Percentiles rank a stretch among this genome's conserved stretches.
Conservation (phyloP, 2,329 filamentous ascomycete species). For the Colletotrichum sublineola region DNA sequence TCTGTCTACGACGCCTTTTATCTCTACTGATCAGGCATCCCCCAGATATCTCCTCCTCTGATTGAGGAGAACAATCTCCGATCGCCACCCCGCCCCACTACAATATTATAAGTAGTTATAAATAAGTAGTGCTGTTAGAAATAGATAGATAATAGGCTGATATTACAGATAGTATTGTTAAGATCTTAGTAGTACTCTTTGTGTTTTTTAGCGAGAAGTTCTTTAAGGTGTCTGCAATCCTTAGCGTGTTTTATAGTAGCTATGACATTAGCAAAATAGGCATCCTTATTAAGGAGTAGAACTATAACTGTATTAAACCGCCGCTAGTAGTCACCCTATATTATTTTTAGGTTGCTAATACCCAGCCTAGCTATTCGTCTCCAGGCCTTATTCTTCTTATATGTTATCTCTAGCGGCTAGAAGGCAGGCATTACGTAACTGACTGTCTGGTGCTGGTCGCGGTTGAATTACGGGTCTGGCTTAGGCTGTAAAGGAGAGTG, state of each 20-base stretch:
- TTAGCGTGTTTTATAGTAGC: slow-evolving; percentile 13
- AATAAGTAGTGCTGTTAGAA: background rate
- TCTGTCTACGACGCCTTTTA: too few species aligned
- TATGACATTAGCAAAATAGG: slow-evolving; percentile 33
- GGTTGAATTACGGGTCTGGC: slow-evolving; percentile 1
- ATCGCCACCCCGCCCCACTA: too few species aligned
- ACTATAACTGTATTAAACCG: slow-evolving; percentile 36
- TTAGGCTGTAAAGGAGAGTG: background rate
- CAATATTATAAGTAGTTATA: background rate
- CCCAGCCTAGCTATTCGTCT: slow-evolving; percentile 21
- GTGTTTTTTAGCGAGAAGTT: slow-evolving; percentile 23
- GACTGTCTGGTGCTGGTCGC: slow-evolving; percentile 5
- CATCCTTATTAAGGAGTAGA: too few species aligned
- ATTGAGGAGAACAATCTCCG: too few species aligned
- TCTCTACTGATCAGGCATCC: too few species aligned
- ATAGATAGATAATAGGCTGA: slow-evolving; percentile 12
- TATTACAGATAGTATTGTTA: slow-evolving; percentile 1
- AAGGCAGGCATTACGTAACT: slow-evolving; percentile 29
- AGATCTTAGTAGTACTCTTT: slow-evolving; percentile 15
- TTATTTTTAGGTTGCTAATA: slow-evolving; percentile 15
- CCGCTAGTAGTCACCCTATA: slow-evolving; percentile 36
- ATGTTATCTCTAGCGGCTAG: too few species aligned
- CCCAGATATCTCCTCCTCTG: too few species aligned
- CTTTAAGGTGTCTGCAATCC: slow-evolving; percentile 28
- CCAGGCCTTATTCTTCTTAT: slow-evolving; percentile 13